These are phyloP conservation scores for Aspergillus intermedius DNA, from an alignment of 2,329 filamentous ascomycete genomes.

Conservation along the genomic window DNA sequence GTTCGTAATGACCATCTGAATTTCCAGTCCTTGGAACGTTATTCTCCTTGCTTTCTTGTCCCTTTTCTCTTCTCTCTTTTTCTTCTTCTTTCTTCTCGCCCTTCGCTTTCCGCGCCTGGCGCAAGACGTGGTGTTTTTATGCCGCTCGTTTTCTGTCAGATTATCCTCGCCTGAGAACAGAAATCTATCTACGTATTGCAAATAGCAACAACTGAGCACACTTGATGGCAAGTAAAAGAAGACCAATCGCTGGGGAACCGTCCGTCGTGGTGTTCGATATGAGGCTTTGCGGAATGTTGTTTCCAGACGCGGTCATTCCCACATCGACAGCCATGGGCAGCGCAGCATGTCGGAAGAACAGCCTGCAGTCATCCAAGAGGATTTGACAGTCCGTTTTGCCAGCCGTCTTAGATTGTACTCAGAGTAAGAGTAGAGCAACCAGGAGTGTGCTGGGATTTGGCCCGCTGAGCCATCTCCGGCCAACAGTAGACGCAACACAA, in stretches of 20 bases:
- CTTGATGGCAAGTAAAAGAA: neutral
- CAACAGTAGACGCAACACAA: neutral
- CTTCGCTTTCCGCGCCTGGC: neutral
- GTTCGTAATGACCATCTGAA: too few species aligned
- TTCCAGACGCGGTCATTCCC: neutral
- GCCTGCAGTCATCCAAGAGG: too few species aligned
- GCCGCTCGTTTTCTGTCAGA: constrained; percentile 2
- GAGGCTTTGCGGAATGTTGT: neutral
- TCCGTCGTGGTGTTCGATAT: neutral
- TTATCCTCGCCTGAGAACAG: constrained; percentile 12
- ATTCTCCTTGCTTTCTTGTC: constrained; percentile 1
- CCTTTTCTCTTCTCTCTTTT: neutral
- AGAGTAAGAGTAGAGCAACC: neutral
- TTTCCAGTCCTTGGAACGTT: too few species aligned
- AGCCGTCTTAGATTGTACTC: neutral
- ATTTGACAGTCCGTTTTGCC: neutral
- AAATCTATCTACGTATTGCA: constrained; percentile 34
- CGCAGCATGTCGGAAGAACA: too few species aligned
- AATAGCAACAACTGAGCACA: constrained; percentile 10
- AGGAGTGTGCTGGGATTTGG: neutral
- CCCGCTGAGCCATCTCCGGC: neutral
- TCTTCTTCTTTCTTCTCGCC: neutral
- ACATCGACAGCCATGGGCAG: too few species aligned
- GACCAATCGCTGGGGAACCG: neutral
- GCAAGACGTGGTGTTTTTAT: neutral